Base-by-base conservation (phyloP, 805 yeast genomes). In the Wickerhamiella musiphila region DNA sequence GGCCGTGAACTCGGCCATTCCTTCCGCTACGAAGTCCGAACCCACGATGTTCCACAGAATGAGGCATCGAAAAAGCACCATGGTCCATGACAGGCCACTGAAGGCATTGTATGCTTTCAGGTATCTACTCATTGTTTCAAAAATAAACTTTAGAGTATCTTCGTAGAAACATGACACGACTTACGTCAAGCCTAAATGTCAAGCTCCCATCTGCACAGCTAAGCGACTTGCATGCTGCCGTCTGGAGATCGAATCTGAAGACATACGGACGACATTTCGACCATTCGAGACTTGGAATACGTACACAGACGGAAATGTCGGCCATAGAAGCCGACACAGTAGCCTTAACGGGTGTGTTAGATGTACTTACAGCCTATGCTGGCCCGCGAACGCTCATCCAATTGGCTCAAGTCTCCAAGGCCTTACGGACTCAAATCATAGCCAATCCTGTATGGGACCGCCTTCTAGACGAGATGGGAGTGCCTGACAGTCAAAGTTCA, bases 21-120 rank as follows among this genome's bases (percentile, higher is more conserved):
- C 63, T 5, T 63, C 63, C 38, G 73, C 78, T 19, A 76, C 65
- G 28, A 55, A 55, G 13, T 83, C 83, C 41, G 79, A 78, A 2
- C 86, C 84, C 3, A 60, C 43, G 17, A 56, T 39, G 5, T 61
- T 52, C 24, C 55, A 52, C 8, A 62, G 47, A 5, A 60, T 36
- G 5, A 60, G 33, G 4, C 70, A 61, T 25, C 65, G 59, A 34
- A 54, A 49, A 10, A 73, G 51, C 6, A 73, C 63, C 8, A 61
- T 56, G 3, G 53, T 56, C 79, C 79, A 73, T 16, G 68, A 53
- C 10, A 58, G 44, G 0, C 70, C 73, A 19, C 75, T 66, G 14
- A 63, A 34, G 25, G 64, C 55, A 53, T 73, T 73, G 53, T 70
- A 73, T 7, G 56, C 43, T 3, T 63, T 54, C 31, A 71, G 45